Evolutionary conservation across 495 filamentous ascomycete species (phyloP).

Genomic region (Neurospora cerealis): DNA sequence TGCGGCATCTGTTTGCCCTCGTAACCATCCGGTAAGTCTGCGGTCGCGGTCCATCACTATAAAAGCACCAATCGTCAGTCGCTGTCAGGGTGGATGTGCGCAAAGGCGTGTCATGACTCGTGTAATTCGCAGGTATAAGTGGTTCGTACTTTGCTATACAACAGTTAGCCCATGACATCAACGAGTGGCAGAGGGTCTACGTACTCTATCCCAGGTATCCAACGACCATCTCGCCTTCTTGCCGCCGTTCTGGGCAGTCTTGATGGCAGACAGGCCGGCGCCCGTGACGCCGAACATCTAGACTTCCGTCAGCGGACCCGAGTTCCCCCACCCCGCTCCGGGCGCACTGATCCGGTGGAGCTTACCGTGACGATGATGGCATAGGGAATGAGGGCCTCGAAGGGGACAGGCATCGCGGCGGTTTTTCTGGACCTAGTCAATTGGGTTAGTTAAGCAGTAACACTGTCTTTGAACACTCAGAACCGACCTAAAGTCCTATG

Average conservation of each 20-base stretch:
- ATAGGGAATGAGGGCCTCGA: conserved; percentile 91
- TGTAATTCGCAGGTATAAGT: not conserved
- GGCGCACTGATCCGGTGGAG: conserved; percentile 11
- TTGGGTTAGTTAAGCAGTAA: conserved; percentile 7
- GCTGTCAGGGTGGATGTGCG: not conserved
- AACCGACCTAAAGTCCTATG: conserved; percentile 17
- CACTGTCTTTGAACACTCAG: not conserved
- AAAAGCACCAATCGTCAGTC: conserved; percentile 14
- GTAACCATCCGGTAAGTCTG: conserved; percentile 71
- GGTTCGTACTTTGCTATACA: conserved; percentile 62
- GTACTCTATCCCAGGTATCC: conserved; percentile 90
- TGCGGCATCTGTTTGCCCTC: conserved; percentile 78
- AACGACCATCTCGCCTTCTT: conserved; percentile 74
- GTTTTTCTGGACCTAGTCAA: conserved; percentile 13
- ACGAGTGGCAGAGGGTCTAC: conserved; percentile 26
- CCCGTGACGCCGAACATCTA: conserved; percentile 91
- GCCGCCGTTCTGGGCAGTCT: conserved; percentile 73
- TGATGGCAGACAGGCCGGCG: conserved; percentile 61
- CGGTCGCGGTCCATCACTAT: conserved; percentile 96
- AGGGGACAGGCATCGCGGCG: conserved; percentile 80
- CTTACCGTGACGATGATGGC: conserved; percentile 80
- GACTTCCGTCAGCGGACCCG: conserved; percentile 18
- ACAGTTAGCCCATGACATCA: conserved; percentile 20
- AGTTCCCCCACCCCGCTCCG: conserved; percentile 6
- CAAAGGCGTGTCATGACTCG: conserved; percentile 1